Base-by-base conservation (phyloP, 257 asterid genomes). In the Parsonsia alboflavescens region DNA sequence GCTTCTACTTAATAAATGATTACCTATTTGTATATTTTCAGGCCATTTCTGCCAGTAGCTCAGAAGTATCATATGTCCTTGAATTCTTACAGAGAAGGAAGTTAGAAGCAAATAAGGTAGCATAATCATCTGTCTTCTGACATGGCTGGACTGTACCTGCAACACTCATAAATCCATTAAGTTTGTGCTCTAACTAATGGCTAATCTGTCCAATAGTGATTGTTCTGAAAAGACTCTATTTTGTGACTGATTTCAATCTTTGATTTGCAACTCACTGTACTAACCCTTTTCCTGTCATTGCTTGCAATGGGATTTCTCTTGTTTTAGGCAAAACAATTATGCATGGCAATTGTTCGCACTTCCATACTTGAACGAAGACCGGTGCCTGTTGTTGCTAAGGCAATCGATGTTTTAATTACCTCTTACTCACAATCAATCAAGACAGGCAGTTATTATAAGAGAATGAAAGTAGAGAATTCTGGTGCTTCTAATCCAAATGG, bases 41-140 rank as follows among this genome's bases (percentile, higher is more conserved):
- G 98, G 95, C 97, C 66, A 87, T 94, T 73, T 89, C 98, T 58
- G 90, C 99, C 57, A 92, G 99, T 86, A 84, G 91, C 86, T 92
- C 99, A 45, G 99, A 94, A 74, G 90, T 87, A 72, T 88, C 88
- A 53, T 83, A 83, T 28, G 84, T 89, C 78, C 89, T 94, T 73
- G 98, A 90, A 73, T 94, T 94, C 87, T 82, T 92, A 81, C 99
- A 94, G 85, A 85, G 99, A 77, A 87, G 99, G 81, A 94, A 84
- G 83, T 75, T 81, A 80, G 97, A 92, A 85, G 97, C 97, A 74
- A 85, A 82, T 48, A 94, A 94, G 96, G 99, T 94, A 82, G 66
- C 45, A 41, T 81, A 30, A 52, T 24, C 53, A 62, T 64, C 64
- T 72, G 57, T 49, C 70, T 26, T 59, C 46, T 30, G 19, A 52